phyloP scores from a whole-genome alignment of 1,284 basidiomycete genomes.

The Coniophora puteana region DNA sequence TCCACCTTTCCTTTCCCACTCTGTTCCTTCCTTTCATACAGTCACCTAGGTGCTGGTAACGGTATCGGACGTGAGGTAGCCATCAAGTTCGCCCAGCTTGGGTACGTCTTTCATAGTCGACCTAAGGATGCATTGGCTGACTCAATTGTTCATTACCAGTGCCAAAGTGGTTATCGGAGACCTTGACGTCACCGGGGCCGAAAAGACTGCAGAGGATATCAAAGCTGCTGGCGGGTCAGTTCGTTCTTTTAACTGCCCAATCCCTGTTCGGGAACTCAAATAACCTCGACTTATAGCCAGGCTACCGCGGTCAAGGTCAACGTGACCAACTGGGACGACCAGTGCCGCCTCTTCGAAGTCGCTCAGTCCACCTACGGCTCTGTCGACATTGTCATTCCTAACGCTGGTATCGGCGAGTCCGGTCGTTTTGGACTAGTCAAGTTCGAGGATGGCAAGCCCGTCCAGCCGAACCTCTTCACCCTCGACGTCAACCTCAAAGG shows the following conservation, averaged over 20 bases:
- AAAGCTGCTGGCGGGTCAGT: not conserved
- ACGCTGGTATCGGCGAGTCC: constrained; percentile 50
- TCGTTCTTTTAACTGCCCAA: too few species aligned
- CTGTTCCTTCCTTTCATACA: not conserved
- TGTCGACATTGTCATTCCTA: constrained; percentile 52
- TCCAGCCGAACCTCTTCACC: constrained; percentile 42
- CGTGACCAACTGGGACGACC: constrained; percentile 54
- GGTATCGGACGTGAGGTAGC: too few species aligned
- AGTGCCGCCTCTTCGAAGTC: constrained; percentile 48
- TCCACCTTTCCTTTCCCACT: not conserved
- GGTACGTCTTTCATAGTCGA: too few species aligned
- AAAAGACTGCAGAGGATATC: too few species aligned
- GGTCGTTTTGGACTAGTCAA: constrained; percentile 30
- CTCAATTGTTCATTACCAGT: too few species aligned
- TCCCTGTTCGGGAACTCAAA: not conserved
- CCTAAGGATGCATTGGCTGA: too few species aligned
- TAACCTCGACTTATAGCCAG: constrained; percentile 26
- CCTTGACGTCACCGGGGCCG: too few species aligned
- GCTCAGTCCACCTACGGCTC: constrained; percentile 41
- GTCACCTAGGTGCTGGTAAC: too few species aligned
- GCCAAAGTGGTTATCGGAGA: too few species aligned
- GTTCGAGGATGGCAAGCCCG: constrained; percentile 32
- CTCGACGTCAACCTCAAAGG: constrained; percentile 52
- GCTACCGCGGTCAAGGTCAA: constrained; percentile 44
- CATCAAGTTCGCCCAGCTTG: too few species aligned